phyloP scores from a whole-genome alignment of 2,329 filamentous ascomycete species.

The Cytospora piceae region DNA sequence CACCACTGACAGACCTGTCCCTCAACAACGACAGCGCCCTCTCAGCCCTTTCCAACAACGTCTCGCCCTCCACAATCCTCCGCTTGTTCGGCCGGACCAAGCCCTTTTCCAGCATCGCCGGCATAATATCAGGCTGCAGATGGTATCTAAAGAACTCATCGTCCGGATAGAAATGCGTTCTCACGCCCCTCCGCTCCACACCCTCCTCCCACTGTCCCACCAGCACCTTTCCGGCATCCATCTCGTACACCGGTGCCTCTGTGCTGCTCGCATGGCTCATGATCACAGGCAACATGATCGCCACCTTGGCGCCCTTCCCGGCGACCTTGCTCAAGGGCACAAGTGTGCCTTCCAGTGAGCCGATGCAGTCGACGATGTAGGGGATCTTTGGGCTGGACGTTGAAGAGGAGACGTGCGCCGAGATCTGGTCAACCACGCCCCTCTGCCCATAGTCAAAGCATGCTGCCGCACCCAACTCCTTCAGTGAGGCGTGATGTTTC shows the following conservation, averaged over 20 bases:
- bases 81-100: slow-evolving; percentile 47
- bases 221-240: slow-evolving; percentile 51
- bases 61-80: slow-evolving; percentile 47
- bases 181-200: slow-evolving; percentile 56
- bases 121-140: slow-evolving; percentile 59
- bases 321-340: slow-evolving; percentile 55
- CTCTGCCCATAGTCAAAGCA: slow-evolving; percentile 53
- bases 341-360: slow-evolving; percentile 51
- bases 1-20: slow-evolving; percentile 34
- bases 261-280: slow-evolving; percentile 53
- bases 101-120: slow-evolving; percentile 47
- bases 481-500: slow-evolving; percentile 50
- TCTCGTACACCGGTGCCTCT: slow-evolving; percentile 55
- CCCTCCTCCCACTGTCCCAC: slow-evolving; percentile 53
- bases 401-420: slow-evolving; percentile 34
- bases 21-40: slow-evolving; percentile 35
- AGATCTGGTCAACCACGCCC: slow-evolving; percentile 43
- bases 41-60: slow-evolving; percentile 44
- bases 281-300: slow-evolving; percentile 64
- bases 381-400: slow-evolving; percentile 40
- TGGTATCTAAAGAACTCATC: slow-evolving; percentile 60
- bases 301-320: slow-evolving; percentile 53
- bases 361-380: slow-evolving; percentile 60
- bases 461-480: slow-evolving; percentile 47
- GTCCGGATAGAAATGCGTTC: slow-evolving; percentile 59